Evolutionary conservation across 192 early-diverging fungal species (phyloP), one percentile per base, ranked within the genome.

Genomic region (Powellomyces hirtus): DNA sequence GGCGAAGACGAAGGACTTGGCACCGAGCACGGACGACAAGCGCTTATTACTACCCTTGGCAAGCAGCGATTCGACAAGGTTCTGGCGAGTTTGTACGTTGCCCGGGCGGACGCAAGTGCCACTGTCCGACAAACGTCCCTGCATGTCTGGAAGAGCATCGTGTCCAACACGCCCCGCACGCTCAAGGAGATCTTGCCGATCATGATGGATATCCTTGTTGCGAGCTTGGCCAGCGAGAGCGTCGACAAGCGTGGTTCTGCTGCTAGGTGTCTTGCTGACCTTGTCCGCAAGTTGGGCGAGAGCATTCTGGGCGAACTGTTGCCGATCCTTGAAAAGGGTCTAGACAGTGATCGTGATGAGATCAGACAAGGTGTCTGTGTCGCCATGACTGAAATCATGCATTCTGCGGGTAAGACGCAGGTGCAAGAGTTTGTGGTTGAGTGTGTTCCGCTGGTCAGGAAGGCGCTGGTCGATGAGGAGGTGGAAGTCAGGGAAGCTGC

Each of bases 221-320:
- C 78, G 14, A 89, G 83, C 38, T 81, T 99, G 52, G 88, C 92
- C 1, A 85, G 85, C 66, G 77, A 81, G n/a, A 84, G 79, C 24
- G 82, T 81, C 71, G 94, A 96, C 40, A 88, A 89, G 45, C 92
- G 94, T 34, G 83, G 87, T 34, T 91, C 91, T 31, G 94, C 94
- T 37, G 94, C 91, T 0, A 84, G 95, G 57, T 96, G 95, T 10
- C 78, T 99, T 33, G 93, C 91, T 33, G 97, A 99, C 62, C 79
- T 99, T 40, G 95, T 98, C 14, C 84, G 92, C 49, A 96, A 97
- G 75, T 81, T 99, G 59, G 97, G 97, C 55, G 97, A 98, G 66
- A 73, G 84, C 57, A 86, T 98, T 38, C 79, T 98, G 67, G 77
- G 86, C 14, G 88, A 92, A 57, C 89, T 98, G 8, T 79, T 99